Evolutionary conservation across 768 basidiomycete species (phyloP).

Genomic region (Lentinula sp.): DNA sequence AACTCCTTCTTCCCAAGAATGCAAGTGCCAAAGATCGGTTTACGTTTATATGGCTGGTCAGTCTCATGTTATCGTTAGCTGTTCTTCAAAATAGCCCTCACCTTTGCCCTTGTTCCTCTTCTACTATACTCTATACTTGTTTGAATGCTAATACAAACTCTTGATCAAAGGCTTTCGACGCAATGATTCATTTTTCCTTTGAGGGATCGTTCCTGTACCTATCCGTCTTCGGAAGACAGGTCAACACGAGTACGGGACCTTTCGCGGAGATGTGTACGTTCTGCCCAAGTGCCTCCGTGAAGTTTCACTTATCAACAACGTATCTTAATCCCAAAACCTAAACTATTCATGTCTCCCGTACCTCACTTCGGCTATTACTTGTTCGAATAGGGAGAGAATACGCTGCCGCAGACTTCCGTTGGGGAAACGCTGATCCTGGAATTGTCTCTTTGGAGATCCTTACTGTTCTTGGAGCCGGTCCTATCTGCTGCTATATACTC

Average conservation of each 20-base stretch:
- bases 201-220: slow-evolving; percentile 80
- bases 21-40: slow-evolving; percentile 58
- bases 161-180: slow-evolving; percentile 61
- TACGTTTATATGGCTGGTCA: slow-evolving; percentile 76
- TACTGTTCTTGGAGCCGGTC: slow-evolving; percentile 75
- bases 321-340: background rate
- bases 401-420: slow-evolving; percentile 72
- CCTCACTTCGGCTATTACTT: background rate
- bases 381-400: slow-evolving; percentile 69
- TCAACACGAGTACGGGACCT: slow-evolving; percentile 60
- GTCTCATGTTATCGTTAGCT: slow-evolving; percentile 12
- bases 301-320: background rate
- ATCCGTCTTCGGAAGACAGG: slow-evolving; percentile 67
- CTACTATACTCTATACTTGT: background rate
- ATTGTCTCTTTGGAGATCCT: slow-evolving; percentile 80
- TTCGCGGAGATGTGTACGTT: slow-evolving; percentile 73
- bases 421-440: slow-evolving; percentile 75
- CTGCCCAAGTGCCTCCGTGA: background rate
- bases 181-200: slow-evolving; percentile 69
- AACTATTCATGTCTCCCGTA: background rate
- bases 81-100: no score
- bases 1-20: slow-evolving; percentile 54
- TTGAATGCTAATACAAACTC: background rate
- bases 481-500: slow-evolving; percentile 68
- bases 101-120: background rate